phyloP scores from a whole-genome alignment of 2,329 filamentous ascomycete genomes.

The Colletotrichum sp. region DNA sequence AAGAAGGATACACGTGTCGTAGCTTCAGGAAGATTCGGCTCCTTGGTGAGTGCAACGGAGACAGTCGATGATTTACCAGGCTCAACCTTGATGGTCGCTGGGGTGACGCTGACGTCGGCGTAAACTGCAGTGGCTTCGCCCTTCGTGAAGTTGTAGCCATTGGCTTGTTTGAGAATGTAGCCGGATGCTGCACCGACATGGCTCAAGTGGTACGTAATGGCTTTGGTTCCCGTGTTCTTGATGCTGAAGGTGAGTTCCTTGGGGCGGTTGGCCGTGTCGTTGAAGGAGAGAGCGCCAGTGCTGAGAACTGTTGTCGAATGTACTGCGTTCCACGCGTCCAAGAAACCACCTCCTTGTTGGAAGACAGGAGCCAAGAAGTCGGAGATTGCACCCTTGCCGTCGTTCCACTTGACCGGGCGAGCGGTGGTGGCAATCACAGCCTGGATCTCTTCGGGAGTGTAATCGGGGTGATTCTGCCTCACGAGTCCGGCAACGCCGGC shows the following conservation, averaged over 20 bases:
- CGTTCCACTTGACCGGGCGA: constrained; percentile 24
- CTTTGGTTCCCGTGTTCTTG: constrained; percentile 35
- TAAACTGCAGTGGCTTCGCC: not conserved
- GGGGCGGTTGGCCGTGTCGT: constrained; percentile 42
- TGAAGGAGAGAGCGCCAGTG: constrained; percentile 39
- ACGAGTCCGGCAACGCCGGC: constrained; percentile 40
- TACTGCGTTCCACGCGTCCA: constrained; percentile 40
- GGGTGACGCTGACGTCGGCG: not conserved
- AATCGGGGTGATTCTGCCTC: constrained; percentile 21
- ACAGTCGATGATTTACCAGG: constrained; percentile 19
- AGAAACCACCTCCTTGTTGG: constrained; percentile 43
- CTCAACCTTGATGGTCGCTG: constrained; percentile 21
- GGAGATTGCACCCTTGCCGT: not conserved
- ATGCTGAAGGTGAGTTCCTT: constrained; percentile 35
- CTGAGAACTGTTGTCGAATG: constrained; percentile 35
- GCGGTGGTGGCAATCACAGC: constrained; percentile 28
- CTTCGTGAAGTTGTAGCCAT: not conserved
- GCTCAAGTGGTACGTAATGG: constrained; percentile 35
- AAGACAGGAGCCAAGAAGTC: constrained; percentile 32
- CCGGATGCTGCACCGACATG: constrained; percentile 32
- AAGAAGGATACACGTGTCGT: constrained; percentile 30
- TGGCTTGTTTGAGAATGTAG: constrained; percentile 29
- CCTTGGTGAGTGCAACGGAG: constrained; percentile 21
- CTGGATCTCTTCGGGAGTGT: constrained; percentile 23
- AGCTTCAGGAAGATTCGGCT: constrained; percentile 8